phyloP scores from a whole-genome alignment of 148 eudicot species.

The Spergularia bocconei region DNA sequence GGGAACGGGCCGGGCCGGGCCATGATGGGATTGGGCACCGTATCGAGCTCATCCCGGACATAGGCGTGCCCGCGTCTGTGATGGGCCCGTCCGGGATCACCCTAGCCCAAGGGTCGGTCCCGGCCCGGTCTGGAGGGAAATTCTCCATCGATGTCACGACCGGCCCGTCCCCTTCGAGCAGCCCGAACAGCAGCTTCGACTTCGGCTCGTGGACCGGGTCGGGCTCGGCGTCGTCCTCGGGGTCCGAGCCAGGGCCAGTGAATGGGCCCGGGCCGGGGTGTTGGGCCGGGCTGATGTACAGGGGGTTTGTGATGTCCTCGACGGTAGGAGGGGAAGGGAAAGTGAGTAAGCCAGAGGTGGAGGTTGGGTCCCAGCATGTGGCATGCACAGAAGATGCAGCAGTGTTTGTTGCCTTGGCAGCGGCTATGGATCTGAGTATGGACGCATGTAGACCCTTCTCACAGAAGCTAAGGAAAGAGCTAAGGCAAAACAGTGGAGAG shows the following conservation, averaged over 20 bases:
- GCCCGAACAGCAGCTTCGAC: slow-evolving; percentile 74
- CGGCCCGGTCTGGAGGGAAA: slow-evolving; percentile 55
- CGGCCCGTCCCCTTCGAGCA: slow-evolving; percentile 53
- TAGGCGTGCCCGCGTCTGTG: slow-evolving; percentile 29
- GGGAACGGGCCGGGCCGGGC: slow-evolving; percentile 33
- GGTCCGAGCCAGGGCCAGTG: slow-evolving; percentile 37
- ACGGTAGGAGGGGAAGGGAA: slow-evolving; percentile 63
- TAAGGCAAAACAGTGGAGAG: slow-evolving; percentile 42
- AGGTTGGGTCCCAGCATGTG: slow-evolving; percentile 63
- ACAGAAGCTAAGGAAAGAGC: slow-evolving; percentile 48
- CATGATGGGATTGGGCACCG: slow-evolving; percentile 55
- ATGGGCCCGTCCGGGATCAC: slow-evolving; percentile 47
- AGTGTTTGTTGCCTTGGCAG: slow-evolving; percentile 59
- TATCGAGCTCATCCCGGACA: slow-evolving; percentile 69
- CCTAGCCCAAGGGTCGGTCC: slow-evolving; percentile 46
- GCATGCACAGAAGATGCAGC: slow-evolving; percentile 69
- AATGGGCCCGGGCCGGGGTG: slow-evolving; percentile 26
- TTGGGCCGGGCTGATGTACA: slow-evolving; percentile 61
- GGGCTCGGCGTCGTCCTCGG: slow-evolving; percentile 46
- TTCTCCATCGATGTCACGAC: slow-evolving; percentile 58
- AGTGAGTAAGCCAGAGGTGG: slow-evolving; percentile 49
- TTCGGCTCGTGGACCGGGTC: slow-evolving; percentile 64
- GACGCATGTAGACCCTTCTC: slow-evolving; percentile 60
- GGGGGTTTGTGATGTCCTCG: slow-evolving; percentile 92
- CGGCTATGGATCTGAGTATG: slow-evolving; percentile 58